phyloP scores from a whole-genome alignment of 768 basidiomycete species.

The Mrakia gelida region DNA sequence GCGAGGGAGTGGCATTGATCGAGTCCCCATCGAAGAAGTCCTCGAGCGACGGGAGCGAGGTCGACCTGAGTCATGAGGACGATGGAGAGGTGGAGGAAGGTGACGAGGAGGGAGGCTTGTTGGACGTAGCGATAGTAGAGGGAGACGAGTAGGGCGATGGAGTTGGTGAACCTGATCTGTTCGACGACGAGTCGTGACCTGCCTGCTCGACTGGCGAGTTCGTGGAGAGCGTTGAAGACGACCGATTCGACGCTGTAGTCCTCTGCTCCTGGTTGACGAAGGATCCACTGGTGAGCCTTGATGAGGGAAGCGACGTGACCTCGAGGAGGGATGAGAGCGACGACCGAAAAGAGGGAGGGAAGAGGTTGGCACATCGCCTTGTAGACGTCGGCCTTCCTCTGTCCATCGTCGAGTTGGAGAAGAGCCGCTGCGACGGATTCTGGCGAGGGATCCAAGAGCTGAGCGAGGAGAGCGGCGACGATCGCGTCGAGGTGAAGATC shows the following conservation, averaged over 20 bases:
- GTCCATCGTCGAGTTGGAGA: not conserved
- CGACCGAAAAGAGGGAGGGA: slow-evolving; percentile 7
- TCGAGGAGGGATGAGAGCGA: slow-evolving; percentile 20
- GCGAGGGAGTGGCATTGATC: slow-evolving; percentile 47
- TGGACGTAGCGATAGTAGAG: slow-evolving; percentile 56
- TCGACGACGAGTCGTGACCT: slow-evolving; percentile 72
- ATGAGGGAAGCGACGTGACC: slow-evolving; percentile 7
- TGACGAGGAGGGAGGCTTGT: slow-evolving; percentile 60
- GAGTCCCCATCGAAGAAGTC: slow-evolving; percentile 74
- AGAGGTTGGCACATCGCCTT: not conserved
- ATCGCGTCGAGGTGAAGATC: slow-evolving; percentile 2
- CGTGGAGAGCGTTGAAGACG: slow-evolving; percentile 71
- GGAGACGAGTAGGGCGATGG: slow-evolving; percentile 69
- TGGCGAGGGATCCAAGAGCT: slow-evolving; percentile 15
- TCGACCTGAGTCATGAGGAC: slow-evolving; percentile 65
- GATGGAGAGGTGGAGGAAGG: slow-evolving; percentile 63
- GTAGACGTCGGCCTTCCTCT: not conserved
- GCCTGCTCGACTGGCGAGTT: slow-evolving; percentile 64
- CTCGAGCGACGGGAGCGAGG: slow-evolving; percentile 64
- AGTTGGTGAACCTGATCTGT: slow-evolving; percentile 68
- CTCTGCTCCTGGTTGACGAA: not conserved
- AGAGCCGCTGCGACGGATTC: slow-evolving; percentile 5
- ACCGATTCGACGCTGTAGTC: slow-evolving; percentile 39
- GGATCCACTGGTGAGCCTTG: slow-evolving; percentile 59
- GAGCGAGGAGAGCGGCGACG: slow-evolving; percentile 14